Conservation (phyloP, 140 eudicot species). For the Anethum foeniculum region DNA sequence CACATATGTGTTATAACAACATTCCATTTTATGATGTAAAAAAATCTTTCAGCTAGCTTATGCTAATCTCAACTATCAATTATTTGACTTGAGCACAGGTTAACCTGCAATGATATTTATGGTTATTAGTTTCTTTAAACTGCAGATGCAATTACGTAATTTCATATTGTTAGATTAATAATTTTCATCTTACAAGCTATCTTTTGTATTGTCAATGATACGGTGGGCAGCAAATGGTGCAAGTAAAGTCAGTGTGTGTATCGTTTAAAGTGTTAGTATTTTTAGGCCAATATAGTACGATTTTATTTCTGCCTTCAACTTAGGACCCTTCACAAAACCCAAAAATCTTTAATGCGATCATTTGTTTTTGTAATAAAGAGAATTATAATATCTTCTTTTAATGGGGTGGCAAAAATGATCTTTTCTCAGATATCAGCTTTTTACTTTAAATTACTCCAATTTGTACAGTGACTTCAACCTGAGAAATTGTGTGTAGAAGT, state of each 20-base stretch:
- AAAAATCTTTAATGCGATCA: neutral
- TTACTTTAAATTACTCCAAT: neutral
- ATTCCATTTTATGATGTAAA: neutral
- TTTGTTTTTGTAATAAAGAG: neutral
- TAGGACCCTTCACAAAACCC: neutral
- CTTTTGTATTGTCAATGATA: neutral
- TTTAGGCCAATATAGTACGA: neutral
- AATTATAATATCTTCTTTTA: neutral
- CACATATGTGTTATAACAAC: too few relatives aligned
- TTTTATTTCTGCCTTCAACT: neutral
- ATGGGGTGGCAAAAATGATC: conserved; percentile 1
- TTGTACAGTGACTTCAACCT: neutral
- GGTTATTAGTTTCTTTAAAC: too few relatives aligned
- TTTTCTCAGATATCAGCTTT: neutral
- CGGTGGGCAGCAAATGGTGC: neutral
- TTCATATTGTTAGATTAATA: neutral
- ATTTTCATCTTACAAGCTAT: neutral
- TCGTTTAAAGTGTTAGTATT: neutral
- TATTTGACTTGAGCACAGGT: neutral
- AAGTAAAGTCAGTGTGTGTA: neutral
- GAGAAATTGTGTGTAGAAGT: neutral
- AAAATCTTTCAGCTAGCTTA: too few relatives aligned
- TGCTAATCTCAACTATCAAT: neutral
- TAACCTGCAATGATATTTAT: neutral
- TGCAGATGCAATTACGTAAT: neutral